These are phyloP conservation scores for Sutorius australiensis DNA, from an alignment of 768 basidiomycete genomes.

Conservation along the genomic window DNA sequence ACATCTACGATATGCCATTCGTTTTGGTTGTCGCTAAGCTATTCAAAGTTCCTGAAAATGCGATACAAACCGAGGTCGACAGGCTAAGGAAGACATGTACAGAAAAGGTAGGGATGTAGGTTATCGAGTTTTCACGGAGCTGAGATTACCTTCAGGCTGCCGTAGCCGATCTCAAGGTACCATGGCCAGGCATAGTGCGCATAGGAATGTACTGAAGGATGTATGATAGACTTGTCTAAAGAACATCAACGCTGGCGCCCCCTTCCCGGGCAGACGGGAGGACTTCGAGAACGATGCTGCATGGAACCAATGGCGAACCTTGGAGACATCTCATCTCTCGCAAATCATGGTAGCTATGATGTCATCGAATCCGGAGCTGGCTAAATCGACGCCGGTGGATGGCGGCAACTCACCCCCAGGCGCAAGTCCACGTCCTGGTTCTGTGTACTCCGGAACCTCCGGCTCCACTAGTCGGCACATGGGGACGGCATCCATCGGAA, in stretches of 20 bases:
- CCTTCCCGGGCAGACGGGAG: conserved; percentile 81
- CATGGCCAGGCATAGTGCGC: not conserved
- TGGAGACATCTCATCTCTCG: conserved; percentile 80
- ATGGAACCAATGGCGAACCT: conserved; percentile 78
- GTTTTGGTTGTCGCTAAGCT: conserved; percentile 65
- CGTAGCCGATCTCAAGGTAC: conserved; percentile 80
- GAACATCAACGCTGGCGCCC: conserved; percentile 77
- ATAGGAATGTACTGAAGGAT: conserved; percentile 5
- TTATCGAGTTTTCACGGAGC: not conserved
- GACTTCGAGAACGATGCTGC: conserved; percentile 84
- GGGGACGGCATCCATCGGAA: conserved; percentile 64
- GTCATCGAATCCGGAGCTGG: conserved; percentile 80
- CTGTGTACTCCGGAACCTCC: conserved; percentile 47
- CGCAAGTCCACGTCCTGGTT: conserved; percentile 47
- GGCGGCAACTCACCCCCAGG: conserved; percentile 17
- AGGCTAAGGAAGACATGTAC: conserved; percentile 60
- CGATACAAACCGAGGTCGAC: conserved; percentile 73
- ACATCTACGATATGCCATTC: conserved; percentile 72
- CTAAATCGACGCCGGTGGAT: conserved; percentile 69
- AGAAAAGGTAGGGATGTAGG: conserved; percentile 54
- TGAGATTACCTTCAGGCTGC: conserved; percentile 56
- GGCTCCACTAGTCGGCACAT: conserved; percentile 42
- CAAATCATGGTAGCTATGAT: conserved; percentile 88
- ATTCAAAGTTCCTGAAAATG: conserved; percentile 68
- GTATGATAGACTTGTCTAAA: conserved; percentile 69